These are phyloP conservation scores for Komagataella mondaviorum DNA, from an alignment of 805 yeast species.

Conservation along the genomic window DNA sequence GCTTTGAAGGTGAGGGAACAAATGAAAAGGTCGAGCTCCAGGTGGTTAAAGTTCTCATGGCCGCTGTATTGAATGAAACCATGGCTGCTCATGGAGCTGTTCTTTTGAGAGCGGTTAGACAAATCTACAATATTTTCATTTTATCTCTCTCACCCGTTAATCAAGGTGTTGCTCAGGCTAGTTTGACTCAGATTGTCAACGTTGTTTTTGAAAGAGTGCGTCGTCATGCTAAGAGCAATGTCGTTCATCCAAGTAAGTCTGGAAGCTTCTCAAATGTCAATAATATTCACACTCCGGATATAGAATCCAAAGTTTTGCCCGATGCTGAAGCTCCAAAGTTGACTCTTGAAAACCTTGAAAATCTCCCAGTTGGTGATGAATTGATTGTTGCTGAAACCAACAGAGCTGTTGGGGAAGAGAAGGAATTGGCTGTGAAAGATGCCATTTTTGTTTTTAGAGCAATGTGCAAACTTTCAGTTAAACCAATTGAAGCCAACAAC, in stretches of 20 bases:
- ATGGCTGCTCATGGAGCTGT: conserved; percentile 86
- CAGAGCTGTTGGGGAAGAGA: conserved; percentile 34
- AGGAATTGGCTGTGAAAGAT: conserved; percentile 69
- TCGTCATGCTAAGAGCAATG: conserved; percentile 3
- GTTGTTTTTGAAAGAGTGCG: conserved; percentile 66
- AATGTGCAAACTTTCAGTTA: conserved; percentile 85
- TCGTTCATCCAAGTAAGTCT: not conserved
- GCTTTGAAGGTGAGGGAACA: conserved; percentile 88
- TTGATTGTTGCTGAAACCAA: conserved; percentile 35
- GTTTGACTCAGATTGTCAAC: conserved; percentile 79
- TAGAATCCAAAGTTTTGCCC: not conserved
- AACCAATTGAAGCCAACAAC: conserved; percentile 62
- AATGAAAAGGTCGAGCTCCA: conserved; percentile 84
- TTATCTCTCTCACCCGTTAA: conserved; percentile 69
- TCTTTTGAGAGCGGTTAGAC: conserved; percentile 80
- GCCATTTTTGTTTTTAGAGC: conserved; percentile 90
- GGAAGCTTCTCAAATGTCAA: not conserved
- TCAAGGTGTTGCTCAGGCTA: conserved; percentile 93
- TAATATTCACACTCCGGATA: not conserved
- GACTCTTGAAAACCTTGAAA: conserved; percentile 50
- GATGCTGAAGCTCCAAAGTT: conserved; percentile 12
- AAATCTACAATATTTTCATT: conserved; percentile 84
- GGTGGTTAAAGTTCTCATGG: conserved; percentile 81
- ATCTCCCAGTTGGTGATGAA: conserved; percentile 40
- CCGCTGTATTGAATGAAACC: conserved; percentile 70